Base-by-base conservation (phyloP, 768 basidiomycete species). In the Dacryopinax spathularia region DNA sequence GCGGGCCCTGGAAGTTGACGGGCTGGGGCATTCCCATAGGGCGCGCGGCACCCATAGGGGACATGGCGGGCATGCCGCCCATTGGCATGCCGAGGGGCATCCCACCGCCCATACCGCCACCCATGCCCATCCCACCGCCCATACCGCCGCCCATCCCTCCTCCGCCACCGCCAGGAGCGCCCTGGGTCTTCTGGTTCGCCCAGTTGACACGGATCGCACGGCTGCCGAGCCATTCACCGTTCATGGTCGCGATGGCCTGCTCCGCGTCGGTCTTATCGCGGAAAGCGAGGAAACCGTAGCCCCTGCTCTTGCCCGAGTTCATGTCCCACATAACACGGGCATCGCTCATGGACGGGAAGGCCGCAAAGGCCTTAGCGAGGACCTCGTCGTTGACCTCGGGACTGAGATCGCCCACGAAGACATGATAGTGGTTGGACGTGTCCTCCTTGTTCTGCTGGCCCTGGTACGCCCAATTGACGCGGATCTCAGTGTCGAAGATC, bases 281-380 rank as follows among this genome's bases (percentile, higher is more conserved):
- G 83, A 97, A 98, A 1, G 95, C 94, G 67, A 98, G 83, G 82
- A 98, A 98, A 60, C 95, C 94, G 72, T 98, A 97, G 39, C 95
- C 95, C 70, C 95, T 88, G 71, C 88, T 91, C 79, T 98, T 97
- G 66, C 96, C 96, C 62, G 94, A 95, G 77, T 94, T 96, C 92
- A 98, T 97, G 74, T 99, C 96, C 95, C 95, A 98, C 95, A 98
- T 98, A 65, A 98, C 96, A 34, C 96, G 85, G 60, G 95, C 95
- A 75, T 99, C 96, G 61, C 91, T 94, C 77, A 99, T 82, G 66
- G 88, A 89, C 33, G 93, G 94, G 73, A 99, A 99, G 36, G 95
- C 95, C 70, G 84, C 86, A 80, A 99, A 99, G 6, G 96, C 96
- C 78, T 98, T 97, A 64, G 79, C 87, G 66, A 99, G 85, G 62